Base-by-base conservation (phyloP, 108 stramenopile genomes). In the Skeletonema tropicum region DNA sequence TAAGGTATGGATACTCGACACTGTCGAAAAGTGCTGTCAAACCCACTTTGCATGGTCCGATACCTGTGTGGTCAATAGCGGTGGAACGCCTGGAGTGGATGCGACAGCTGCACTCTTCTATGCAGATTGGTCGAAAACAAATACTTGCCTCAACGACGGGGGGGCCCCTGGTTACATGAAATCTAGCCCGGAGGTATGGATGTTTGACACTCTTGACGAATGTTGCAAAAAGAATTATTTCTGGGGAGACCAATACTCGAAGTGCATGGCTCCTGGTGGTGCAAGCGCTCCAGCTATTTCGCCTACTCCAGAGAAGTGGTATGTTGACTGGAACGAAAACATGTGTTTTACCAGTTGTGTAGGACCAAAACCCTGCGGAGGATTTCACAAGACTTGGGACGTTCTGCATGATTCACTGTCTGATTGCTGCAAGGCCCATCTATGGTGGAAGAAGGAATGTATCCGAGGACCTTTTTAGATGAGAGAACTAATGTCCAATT, bases 131-230 rank as follows among this genome's bases (percentile, higher is more conserved):
- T 21, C n/a, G 15, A 0, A 35, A n/a, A 25, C 60, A n/a, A 35
- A 61, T 7, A 35, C 36, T 35, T 61, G 60, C 8, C 15, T 31
- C 60, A 61, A 61, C 23, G 60, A 61, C 21, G 60, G 60, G 31
- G 31, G 32, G 5, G 60, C 30, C n/a, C 60, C 60, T 5, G 23
- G 15, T 5, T 61, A 61, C 60, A 8, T 25, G 60, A 61, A 31
- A 35, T n/a, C n/a, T 6, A 61, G 21, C 60, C 60, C 60, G 9
- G 7, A n/a, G 60, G 7, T 61, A n/a, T 61, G 60, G 60, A 61
- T 61, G 60, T 61, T n/a, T 35, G 30, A 61, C 25, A 35, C 60
- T 6, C 60, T 36, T 31, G 19, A 3, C 19, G 60, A 61, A 36
- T 61, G 60, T 35, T 61, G 60, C 30, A 61, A 61, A 31, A 4